These are phyloP conservation scores for Chrysoporthe puriensis DNA, from an alignment of 2,329 filamentous ascomycete species.

Conservation along the genomic window DNA sequence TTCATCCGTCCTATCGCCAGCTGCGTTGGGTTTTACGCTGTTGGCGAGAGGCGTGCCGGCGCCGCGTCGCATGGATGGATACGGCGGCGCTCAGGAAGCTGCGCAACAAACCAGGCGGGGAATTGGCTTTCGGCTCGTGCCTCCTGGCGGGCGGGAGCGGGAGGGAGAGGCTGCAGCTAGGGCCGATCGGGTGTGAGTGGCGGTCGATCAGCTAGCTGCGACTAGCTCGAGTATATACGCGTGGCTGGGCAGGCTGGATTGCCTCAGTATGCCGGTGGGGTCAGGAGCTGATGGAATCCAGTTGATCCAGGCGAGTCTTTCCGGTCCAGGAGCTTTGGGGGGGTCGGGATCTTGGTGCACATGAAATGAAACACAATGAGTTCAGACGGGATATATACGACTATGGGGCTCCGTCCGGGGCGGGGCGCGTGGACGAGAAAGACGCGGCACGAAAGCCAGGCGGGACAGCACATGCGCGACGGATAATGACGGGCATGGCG, in stretches of 20 bases:
- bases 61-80: too few species aligned
- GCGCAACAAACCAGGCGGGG: not conserved
- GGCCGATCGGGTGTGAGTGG: not conserved
- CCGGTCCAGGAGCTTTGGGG: not conserved
- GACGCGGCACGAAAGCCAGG: not conserved
- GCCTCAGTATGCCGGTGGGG: not conserved
- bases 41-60: too few species aligned
- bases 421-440: not conserved
- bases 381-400: not conserved
- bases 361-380: not conserved
- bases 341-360: not conserved
- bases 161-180: not conserved
- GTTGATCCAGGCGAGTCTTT: not conserved
- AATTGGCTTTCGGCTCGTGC: not conserved
- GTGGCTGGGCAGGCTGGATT: not conserved
- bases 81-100: not conserved
- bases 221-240: not conserved
- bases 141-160: not conserved
- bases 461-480: not conserved
- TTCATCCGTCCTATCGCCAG: too few species aligned
- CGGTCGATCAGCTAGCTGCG: not conserved
- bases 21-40: too few species aligned
- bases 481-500: not conserved
- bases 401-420: not conserved
- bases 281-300: not conserved